Evolutionary conservation across 768 basidiomycete species (phyloP), one percentile per base, ranked within the genome.

Genomic region (Lactifluus piperatus): DNA sequence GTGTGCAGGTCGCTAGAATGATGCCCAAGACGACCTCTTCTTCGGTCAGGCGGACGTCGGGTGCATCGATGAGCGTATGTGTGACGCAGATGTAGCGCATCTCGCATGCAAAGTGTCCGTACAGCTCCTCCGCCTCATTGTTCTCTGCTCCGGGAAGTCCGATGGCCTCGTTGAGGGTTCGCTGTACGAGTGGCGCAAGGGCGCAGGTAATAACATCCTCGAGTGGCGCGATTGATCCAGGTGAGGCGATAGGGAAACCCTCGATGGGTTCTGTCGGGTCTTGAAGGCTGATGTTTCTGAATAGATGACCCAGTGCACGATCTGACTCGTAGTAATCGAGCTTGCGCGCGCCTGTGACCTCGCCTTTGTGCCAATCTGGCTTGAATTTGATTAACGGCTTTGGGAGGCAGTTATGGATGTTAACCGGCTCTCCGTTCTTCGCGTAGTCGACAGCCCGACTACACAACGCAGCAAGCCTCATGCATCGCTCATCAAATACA

Each of bases 261-360:
- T 41, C 20, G 26, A 57, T 54, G 26, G 71, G 65, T 16, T 67
- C 62, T n/a, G 73, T 65, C 3, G 74, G 69, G 18, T 78, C 73
- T 14, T 73, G 72, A 29, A 86, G 69, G 20, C 65, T 67, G 60
- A 91, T 81, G 7, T 79, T 27, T 49, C 67, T 39, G 22, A n/a
- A 20, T 24, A 34, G n/a, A 24, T 36, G 11, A 10, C 32, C 51
- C 8, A 53, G 27, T 4, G 51, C 51, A 26, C 51, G 51, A 16
- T 53, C 51, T 13, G 51, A 53, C 11, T 13, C 41, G 16, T 53
- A 53, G 41, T 53, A 43, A 27, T 53, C 51, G 9, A 30, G 11
- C 9, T 44, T 29, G 5, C 41, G 18, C 0, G n/a, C 10, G 39
- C 41, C n/a, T 1, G 51, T 43, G n/a, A 53, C 51, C 41, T 53